Conservation (phyloP, 2,329 filamentous ascomycete species). For the Epichloe uncinata region DNA sequence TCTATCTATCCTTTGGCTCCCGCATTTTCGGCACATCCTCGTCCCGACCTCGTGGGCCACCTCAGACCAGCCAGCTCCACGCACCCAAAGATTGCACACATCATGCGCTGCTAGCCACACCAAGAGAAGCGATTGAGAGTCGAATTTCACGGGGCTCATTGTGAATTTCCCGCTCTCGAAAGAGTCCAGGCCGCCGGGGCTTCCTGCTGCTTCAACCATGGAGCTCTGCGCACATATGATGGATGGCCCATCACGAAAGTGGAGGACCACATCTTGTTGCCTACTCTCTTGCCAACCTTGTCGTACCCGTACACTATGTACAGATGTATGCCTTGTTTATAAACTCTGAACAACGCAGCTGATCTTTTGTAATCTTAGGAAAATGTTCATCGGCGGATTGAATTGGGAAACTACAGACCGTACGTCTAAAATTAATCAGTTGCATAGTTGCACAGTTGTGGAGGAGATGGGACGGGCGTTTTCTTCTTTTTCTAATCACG, state of each 20-base stretch:
- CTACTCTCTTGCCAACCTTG: neutral
- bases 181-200: neutral
- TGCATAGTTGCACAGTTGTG: too few relatives aligned
- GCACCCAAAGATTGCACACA: neutral
- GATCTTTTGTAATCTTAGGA: conserved; percentile 40
- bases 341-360: neutral
- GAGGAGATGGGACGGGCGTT: conserved; percentile 1
- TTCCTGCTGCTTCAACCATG: neutral
- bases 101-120: neutral
- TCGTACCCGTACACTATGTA: neutral
- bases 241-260: neutral
- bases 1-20: neutral
- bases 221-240: neutral
- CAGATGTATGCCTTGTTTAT: neutral
- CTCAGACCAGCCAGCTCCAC: neutral
- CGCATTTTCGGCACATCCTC: neutral
- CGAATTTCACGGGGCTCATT: neutral
- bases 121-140: neutral
- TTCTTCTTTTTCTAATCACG: conserved; percentile 3
- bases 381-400: conserved; percentile 98
- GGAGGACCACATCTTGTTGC: neutral
- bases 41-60: neutral
- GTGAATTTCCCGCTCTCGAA: neutral
- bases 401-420: conserved; percentile 99
- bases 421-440: conserved; percentile 37